Evolutionary conservation across 2,329 filamentous ascomycete species (phyloP), one percentile per base, ranked within the genome.

Genomic region (Phyllosticta citribraziliensis): DNA sequence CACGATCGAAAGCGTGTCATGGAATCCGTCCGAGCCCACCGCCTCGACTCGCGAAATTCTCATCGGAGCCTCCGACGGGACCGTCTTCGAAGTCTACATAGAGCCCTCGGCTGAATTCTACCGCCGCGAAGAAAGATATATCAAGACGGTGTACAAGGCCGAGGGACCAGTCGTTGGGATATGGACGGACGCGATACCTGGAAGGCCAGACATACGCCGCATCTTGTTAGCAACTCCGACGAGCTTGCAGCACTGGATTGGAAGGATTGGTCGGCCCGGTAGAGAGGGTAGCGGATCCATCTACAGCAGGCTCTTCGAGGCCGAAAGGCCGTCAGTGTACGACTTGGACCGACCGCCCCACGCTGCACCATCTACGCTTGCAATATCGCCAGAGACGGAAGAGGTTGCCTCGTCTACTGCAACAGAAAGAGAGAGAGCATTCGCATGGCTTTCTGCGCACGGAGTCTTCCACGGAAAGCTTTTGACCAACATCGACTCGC

Each of bases 61-160:
- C 9, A 76, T 99, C 33, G 94, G 94, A 35, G 88, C 91, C 10
- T 85, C 89, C n/a, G 94, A 97, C 75, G 94, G 94, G 25, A 94
- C 91, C 73, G 84, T 99, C 33, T 97, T 96, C 75, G 94, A 99
- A 75, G 88, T 88, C 19, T 97, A 91, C 69, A 93, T 99, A 70
- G 94, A 99, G 74, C 91, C 91, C 3, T 89, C 91, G 14, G 91
- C 88, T 56, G 94, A 97, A 72, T 97, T 97, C 75, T 97, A 97
- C 75, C 84, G 91, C 66, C 88, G 93, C 70, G 92, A 97, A 74
- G 94, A 99, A 73, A 91, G 91, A 74, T 96, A 96, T 72, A 76
- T 96, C 63, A 93, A 93, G 73, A 83, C 82, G 40, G 82, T 99
- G 20, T 91, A 92, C 72, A 92, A 88, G 70, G 82, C 91, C 8